Percentiles rank a stretch among this genome's conserved stretches.
Conservation (phyloP, 2,329 filamentous ascomycete species). For the Orbilia quercus region DNA sequence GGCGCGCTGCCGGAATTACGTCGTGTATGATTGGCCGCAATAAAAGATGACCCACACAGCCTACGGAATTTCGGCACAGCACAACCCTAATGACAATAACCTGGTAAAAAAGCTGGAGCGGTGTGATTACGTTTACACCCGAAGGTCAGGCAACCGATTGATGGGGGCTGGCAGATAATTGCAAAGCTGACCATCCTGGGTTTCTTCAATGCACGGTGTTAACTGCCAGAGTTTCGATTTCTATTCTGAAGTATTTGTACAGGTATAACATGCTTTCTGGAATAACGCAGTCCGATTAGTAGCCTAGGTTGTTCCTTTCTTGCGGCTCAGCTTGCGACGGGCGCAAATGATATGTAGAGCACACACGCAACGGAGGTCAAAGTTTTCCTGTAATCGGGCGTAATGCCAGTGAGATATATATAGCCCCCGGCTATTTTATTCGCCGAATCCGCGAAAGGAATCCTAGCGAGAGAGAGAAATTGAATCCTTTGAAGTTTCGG, state of each 20-base stretch:
- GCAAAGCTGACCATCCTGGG: conserved; percentile 1
- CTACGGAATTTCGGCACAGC: conserved; percentile 52
- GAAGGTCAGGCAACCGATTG: not conserved
- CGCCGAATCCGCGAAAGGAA: conserved; percentile 34
- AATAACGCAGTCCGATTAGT: not conserved
- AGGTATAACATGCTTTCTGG: not conserved
- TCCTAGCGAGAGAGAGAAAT: not conserved
- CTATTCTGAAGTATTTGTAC: too few species aligned
- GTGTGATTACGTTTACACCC: conserved; percentile 44
- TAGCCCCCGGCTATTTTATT: conserved; percentile 11
- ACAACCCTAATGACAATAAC: conserved; percentile 29
- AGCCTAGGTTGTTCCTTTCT: not conserved
- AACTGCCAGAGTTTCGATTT: too few species aligned
- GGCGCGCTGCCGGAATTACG: conserved; percentile 5
- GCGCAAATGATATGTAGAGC: not conserved
- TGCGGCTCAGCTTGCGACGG: conserved; percentile 11
- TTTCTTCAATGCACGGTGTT: not conserved
- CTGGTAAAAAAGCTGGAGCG: too few species aligned
- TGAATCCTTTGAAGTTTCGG: conserved; percentile 44
- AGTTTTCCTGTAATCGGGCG: not conserved
- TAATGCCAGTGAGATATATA: conserved; percentile 22
- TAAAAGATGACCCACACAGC: conserved; percentile 12
- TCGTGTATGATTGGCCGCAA: conserved; percentile 36
- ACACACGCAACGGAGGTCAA: too few species aligned
- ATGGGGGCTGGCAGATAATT: not conserved